Base-by-base conservation (phyloP, 2,329 filamentous ascomycete genomes). In the Ascochyta rabiei region DNA sequence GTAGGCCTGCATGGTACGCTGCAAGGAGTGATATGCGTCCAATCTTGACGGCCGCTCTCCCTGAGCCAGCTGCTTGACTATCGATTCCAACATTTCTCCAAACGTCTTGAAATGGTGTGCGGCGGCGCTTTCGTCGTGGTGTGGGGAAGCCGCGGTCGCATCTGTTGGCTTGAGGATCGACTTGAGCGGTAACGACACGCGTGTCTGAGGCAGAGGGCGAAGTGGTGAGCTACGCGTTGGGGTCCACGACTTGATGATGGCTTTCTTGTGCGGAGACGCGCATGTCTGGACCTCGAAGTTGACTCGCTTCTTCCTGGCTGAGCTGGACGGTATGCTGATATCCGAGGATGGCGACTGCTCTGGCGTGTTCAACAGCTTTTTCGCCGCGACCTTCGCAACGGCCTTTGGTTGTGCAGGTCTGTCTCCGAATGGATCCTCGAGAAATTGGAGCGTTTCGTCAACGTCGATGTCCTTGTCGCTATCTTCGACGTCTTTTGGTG, bases 1-100 rank as follows among this genome's bases (percentile, higher is more conserved):
- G 53, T 93, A 96, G 6, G 89, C 84, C 71, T 91, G 90, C 64
- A 97, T 79, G 4, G 88, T 87, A 30, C 86, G 84, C 28, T 89
- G 85, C 39, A 99, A 80, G 67, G 89, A 89, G 71, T 88, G 86
- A 69, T 99, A 98, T 43, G 93, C 91, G 76, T 99, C 95, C 28
- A 95, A 76, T 62, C 89, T 89, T 12, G 86, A 87, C 53, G 86
- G 84, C 48, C 88, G 82, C 62, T 92, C 89, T 26, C 86, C 80
- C 19, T 89, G 87, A 33, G 89, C 89, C 42, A 99, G 82, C 75
- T 95, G 89, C 74, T 90, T 88, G 31, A 91, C 83, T 5, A 91
- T 86, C 0, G 91, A 96, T 64, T 96, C 90, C 61, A 98, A 78
- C 88, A 97, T 95, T 64, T 86, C 86, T 60, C 84, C 83, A 53